Evolutionary conservation across 1,284 basidiomycete genomes (phyloP).

Genomic region (Rhodotorula mucilaginosa): DNA sequence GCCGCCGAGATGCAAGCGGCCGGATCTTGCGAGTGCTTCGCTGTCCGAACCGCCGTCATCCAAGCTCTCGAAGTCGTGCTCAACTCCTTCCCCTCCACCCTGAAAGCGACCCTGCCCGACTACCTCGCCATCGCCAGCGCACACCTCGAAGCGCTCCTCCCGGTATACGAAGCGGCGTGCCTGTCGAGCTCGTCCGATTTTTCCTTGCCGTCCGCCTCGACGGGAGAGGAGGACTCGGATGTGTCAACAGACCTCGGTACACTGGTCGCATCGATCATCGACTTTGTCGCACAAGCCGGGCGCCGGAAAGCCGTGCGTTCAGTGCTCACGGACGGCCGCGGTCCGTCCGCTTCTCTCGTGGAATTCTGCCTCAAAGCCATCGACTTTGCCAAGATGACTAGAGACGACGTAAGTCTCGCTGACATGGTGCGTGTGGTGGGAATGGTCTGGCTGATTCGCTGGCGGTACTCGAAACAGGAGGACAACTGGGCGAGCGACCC

Average conservation of each 20-base stretch:
- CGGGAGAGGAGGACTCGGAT: slow-evolving; percentile 65
- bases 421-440: not conserved
- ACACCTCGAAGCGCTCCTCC: slow-evolving; percentile 66
- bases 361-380: slow-evolving; percentile 63
- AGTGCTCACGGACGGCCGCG: slow-evolving; percentile 56
- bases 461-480: slow-evolving; percentile 57
- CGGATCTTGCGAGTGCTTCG: slow-evolving; percentile 68
- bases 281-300: slow-evolving; percentile 68
- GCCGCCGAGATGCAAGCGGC: slow-evolving; percentile 12
- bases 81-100: slow-evolving; percentile 50
- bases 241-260: slow-evolving; percentile 65
- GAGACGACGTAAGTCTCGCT: slow-evolving; percentile 68
- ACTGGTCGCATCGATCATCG: slow-evolving; percentile 73
- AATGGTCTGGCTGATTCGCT: not conserved
- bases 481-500: slow-evolving; percentile 85
- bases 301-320: slow-evolving; percentile 63
- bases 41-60: slow-evolving; percentile 52
- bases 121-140: slow-evolving; percentile 68
- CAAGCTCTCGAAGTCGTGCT: slow-evolving; percentile 31
- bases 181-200: slow-evolving; percentile 55
- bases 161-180: slow-evolving; percentile 68
- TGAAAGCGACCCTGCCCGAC: slow-evolving; percentile 69
- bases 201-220: slow-evolving; percentile 56
- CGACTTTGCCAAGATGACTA: slow-evolving; percentile 79
- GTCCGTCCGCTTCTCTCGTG: slow-evolving; percentile 52